Conservation (phyloP, 768 basidiomycete species). For the Auricularia cornea region DNA sequence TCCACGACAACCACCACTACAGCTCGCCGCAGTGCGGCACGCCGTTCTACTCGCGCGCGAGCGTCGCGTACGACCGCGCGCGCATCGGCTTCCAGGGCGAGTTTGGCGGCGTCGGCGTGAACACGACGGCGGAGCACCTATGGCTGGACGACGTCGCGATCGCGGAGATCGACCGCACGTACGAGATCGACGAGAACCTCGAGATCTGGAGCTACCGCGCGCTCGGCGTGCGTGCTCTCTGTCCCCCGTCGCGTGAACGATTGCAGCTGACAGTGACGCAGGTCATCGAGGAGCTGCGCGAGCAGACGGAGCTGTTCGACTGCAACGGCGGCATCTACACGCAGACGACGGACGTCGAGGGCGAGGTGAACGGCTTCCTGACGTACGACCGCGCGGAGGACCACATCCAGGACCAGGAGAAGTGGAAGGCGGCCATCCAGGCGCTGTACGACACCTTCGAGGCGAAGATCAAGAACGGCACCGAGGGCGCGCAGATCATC, state of each 20-base stretch:
- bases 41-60: background rate
- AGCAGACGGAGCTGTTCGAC: constrained; percentile 1
- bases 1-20: constrained; percentile 1
- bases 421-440: background rate
- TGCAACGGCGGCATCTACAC: constrained; percentile 1
- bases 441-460: background rate
- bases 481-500: background rate
- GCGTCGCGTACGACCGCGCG: background rate
- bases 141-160: background rate
- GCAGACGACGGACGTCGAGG: constrained; percentile 2
- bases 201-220: background rate
- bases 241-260: no score
- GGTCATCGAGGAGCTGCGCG: background rate
- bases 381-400: background rate
- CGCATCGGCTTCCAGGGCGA: constrained; percentile 2
- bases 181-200: background rate
- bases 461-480: background rate
- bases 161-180: background rate
- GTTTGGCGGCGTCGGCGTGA: background rate
- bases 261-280: no score
- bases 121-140: background rate
- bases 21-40: background rate
- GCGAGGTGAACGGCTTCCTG: constrained; percentile 1
- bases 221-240: background rate
- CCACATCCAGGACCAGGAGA: background rate